These are phyloP conservation scores for Anaeromyces robustus DNA, from an alignment of 192 early-diverging fungal genomes.

Conservation along the genomic window DNA sequence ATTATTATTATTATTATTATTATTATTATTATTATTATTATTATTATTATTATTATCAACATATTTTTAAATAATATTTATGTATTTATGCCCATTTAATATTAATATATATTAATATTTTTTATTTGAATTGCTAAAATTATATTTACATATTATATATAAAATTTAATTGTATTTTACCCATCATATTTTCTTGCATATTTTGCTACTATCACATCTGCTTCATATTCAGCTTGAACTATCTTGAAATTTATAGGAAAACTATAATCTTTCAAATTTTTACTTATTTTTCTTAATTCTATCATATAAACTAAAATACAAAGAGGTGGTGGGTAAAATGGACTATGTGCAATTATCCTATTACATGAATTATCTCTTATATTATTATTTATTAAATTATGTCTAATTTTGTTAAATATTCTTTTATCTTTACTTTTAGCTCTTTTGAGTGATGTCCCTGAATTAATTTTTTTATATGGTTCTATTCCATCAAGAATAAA, in stretches of 20 bases:
- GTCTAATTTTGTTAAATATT: neutral
- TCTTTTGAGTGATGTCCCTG: neutral
- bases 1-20: too few species aligned
- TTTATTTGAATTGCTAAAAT: too few species aligned
- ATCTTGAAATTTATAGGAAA: neutral
- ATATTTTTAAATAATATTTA: too few species aligned
- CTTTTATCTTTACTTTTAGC: neutral
- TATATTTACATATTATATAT: too few species aligned
- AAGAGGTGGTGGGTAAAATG: neutral
- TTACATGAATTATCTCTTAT: neutral
- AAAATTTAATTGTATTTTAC: neutral
- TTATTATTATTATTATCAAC: too few species aligned
- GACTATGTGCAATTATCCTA: neutral
- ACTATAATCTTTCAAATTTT: neutral
- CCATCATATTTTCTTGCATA: neutral
- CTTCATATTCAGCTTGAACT: neutral
- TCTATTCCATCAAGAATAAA: neutral
- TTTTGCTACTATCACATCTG: neutral
- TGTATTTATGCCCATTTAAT: too few species aligned
- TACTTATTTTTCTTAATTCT: neutral
- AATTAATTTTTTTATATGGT: neutral
- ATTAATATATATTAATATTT: too few species aligned
- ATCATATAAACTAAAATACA: neutral
- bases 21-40: too few species aligned
- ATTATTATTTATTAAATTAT: neutral